Conservation (phyloP, 805 yeast species). For the Yarrowia yakushimensis region DNA sequence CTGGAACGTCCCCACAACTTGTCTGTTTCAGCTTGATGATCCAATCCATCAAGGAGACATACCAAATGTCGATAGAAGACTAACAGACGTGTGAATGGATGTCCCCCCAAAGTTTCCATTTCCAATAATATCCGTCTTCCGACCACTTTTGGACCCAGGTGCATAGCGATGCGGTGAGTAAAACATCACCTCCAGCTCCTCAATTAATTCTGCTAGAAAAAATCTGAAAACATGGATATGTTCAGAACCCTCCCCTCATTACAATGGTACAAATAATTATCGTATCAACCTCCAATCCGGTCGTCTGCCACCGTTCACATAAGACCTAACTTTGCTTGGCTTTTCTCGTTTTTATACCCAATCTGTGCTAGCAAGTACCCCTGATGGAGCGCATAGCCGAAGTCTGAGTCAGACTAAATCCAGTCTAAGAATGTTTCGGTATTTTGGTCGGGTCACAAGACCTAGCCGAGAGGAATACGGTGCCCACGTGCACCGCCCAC, state of each 20-base stretch:
- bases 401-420: not conserved
- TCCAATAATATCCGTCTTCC: not conserved
- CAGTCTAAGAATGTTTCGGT: too few relatives aligned
- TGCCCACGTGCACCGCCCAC: not conserved
- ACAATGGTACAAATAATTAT: not conserved
- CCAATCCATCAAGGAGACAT: not conserved
- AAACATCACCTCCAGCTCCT: too few relatives aligned
- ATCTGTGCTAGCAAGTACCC: conserved; percentile 6
- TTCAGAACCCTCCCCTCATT: not conserved
- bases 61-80: not conserved
- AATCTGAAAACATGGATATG: not conserved
- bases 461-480: too few relatives aligned
- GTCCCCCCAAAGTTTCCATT: not conserved
- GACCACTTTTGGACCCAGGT: not conserved
- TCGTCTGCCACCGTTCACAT: too few relatives aligned
- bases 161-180: too few relatives aligned
- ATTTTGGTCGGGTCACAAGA: too few relatives aligned
- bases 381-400: conserved; percentile 20
- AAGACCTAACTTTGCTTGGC: not conserved
- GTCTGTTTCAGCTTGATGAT: not conserved
- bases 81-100: not conserved
- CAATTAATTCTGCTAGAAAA: not conserved
- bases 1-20: not conserved
- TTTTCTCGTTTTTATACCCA: conserved; percentile 13
- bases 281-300: too few relatives aligned